Base-by-base conservation (phyloP, 192 early-diverging fungal genomes). In the Diversispora epigaea region DNA sequence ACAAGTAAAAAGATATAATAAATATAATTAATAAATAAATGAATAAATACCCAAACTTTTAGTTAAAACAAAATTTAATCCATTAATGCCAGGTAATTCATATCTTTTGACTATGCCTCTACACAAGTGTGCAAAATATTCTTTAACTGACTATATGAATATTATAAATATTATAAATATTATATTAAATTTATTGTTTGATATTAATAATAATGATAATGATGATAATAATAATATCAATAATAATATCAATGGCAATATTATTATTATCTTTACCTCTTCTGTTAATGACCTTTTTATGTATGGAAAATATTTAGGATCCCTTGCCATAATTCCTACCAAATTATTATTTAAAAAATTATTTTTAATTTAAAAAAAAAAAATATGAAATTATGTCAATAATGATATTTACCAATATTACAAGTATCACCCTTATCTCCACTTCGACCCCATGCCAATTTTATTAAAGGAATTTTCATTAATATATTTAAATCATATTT, bases 381-480 rank as follows among this genome's bases (percentile, higher is more conserved):
- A 11, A 25, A 14, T 10, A 61, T 61, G 12, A n/a, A 4, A 41
- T n/a, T 14, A 19, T 17, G 14, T 10, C 10, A 61, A 61, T 25
- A 61, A 10, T 7, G 22, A 40, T 54, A 50, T 41, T 70, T 40
- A 70, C 68, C 68, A 3, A 90, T 73, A 68, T 90, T 90, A 43
- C 82, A 84, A 15, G 83, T 83, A 66, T 90, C 86, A 40, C 89
- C 89, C 47, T 90, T 90, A 72, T 90, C 89, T 40, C 89, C 89
- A 76, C 86, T 88, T 21, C 89, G 79, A 12, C 84, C 89, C 78
- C 84, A 85, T 41, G 88, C 88, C 22, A 90, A 54, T 14, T 83
- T 77, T 65, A 90, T 87, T 60, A 90, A 77, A 2, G 79, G 81
- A 6, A 88, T 79, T n/a, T 74, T 76, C 2, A 85, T 22, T 8